Conservation (phyloP, 371 early-diverging fungal species). For the Blastocladiella emersonii region DNA sequence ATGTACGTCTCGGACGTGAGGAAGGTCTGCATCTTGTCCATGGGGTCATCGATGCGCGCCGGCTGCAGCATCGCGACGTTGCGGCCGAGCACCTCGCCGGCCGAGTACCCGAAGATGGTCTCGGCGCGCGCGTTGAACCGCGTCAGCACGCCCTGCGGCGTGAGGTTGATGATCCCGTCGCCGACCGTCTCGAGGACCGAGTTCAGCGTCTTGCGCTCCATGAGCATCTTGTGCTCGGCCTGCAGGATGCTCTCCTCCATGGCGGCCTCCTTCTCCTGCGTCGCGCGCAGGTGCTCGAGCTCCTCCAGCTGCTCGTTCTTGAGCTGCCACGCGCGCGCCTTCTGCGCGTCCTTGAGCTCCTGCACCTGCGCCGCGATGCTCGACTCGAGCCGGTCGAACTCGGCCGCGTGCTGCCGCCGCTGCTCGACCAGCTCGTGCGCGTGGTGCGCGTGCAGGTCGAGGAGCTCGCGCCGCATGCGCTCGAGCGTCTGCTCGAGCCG, state of each 20-base stretch:
- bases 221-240: constrained; percentile 18
- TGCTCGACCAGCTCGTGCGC: neutral
- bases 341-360: constrained; percentile 9
- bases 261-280: constrained; percentile 21
- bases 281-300: constrained; percentile 7
- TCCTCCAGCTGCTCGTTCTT: constrained; percentile 11
- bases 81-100: constrained; percentile 10
- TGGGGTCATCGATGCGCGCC: neutral
- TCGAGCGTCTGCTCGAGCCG: neutral
- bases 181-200: constrained; percentile 10
- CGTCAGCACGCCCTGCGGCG: constrained; percentile 10
- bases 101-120: constrained; percentile 5
- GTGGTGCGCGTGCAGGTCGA: neutral
- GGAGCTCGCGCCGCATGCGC: neutral
- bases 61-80: constrained; percentile 23
- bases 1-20: neutral
- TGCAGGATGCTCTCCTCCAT: constrained; percentile 21
- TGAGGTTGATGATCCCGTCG: constrained; percentile 17
- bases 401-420: neutral
- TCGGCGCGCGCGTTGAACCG: constrained; percentile 16
- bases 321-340: constrained; percentile 8
- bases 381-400: neutral
- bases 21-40: neutral
- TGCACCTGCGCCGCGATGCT: neutral
- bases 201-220: constrained; percentile 19